A percentile compares a stretch with the other conserved stretches of the same genome.
These are phyloP conservation scores for Verbascum thapsus DNA, from an alignment of 257 asterid genomes.

Conservation along the genomic window DNA sequence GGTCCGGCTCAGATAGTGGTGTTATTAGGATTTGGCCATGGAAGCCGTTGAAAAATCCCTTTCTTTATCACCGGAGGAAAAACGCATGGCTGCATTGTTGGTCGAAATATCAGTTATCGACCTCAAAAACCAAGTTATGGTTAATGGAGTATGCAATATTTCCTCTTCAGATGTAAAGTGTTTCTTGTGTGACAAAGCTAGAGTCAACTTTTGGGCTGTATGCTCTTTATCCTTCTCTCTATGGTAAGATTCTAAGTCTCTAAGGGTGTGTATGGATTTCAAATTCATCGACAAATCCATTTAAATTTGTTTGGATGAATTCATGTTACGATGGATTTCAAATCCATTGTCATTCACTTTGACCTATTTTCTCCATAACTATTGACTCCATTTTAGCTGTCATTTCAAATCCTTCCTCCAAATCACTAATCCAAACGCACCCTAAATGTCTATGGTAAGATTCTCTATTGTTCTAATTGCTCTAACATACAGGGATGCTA, in stretches of 20 bases:
- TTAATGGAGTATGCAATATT: conserved; percentile 80
- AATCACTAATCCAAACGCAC: no score
- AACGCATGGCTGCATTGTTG: conserved; percentile 79
- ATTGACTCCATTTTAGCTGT: no score
- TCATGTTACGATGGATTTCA: no score
- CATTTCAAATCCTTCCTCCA: no score
- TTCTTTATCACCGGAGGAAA: conserved; percentile 66
- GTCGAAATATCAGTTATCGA: conserved; percentile 72
- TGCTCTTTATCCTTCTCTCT: conserved; percentile 73
- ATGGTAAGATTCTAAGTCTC: no score
- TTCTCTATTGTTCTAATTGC: no score
- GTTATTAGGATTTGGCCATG: conserved; percentile 74
- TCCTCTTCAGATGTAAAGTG: conserved; percentile 76
- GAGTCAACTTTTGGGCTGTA: conserved; percentile 85
- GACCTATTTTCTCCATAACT: no score
- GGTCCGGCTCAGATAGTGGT: conserved; percentile 91
- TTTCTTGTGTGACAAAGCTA: conserved; percentile 61
- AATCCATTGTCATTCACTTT: no score
- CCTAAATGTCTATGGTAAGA: no score
- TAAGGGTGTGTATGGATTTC: background rate
- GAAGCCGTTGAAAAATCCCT: conserved; percentile 79
- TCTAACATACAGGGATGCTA: conserved; percentile 76
- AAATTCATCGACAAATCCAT: background rate
- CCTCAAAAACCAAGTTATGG: conserved; percentile 79
- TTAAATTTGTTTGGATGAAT: no score